A percentile compares a stretch with the other conserved stretches of the same genome.
phyloP scores from a whole-genome alignment of 768 basidiomycete species.

The Bullera alba region DNA sequence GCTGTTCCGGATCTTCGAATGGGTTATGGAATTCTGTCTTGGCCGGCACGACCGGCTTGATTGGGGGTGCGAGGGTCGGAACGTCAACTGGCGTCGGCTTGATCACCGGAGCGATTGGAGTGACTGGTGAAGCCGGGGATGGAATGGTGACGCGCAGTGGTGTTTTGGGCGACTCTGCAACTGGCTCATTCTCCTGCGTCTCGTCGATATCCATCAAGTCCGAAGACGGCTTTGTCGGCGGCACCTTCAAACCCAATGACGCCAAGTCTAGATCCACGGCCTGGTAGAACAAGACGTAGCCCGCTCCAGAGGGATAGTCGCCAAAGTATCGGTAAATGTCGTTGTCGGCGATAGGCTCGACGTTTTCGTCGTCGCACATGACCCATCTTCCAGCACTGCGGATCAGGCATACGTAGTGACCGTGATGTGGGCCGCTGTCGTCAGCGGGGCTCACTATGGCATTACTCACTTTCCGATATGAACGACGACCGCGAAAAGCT shows the following conservation, averaged over 20 bases:
- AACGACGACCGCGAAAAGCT: conserved; percentile 94
- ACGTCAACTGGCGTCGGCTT: too few species aligned
- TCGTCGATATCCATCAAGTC: too few species aligned
- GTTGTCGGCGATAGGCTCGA: conserved; percentile 74
- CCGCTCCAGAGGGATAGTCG: conserved; percentile 68
- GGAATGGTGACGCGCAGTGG: too few species aligned
- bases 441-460: background rate
- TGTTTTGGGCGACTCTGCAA: too few species aligned
- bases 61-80: too few species aligned
- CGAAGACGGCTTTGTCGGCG: too few species aligned
- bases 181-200: too few species aligned
- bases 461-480: conserved; percentile 94
- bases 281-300: conserved; percentile 96
- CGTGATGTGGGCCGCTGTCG: conserved; percentile 88
- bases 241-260: conserved; percentile 59
- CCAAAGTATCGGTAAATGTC: conserved; percentile 94
- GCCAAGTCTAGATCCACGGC: conserved; percentile 73
- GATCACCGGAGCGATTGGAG: too few species aligned
- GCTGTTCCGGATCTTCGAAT: too few species aligned
- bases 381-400: conserved; percentile 78
- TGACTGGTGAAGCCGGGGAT: too few species aligned
- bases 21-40: too few species aligned
- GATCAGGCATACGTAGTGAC: conserved; percentile 94
- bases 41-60: too few species aligned
- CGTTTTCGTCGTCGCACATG: conserved; percentile 91